phyloP scores from a whole-genome alignment of 1,139 yeast genomes.

The Geotrichum australiense region DNA sequence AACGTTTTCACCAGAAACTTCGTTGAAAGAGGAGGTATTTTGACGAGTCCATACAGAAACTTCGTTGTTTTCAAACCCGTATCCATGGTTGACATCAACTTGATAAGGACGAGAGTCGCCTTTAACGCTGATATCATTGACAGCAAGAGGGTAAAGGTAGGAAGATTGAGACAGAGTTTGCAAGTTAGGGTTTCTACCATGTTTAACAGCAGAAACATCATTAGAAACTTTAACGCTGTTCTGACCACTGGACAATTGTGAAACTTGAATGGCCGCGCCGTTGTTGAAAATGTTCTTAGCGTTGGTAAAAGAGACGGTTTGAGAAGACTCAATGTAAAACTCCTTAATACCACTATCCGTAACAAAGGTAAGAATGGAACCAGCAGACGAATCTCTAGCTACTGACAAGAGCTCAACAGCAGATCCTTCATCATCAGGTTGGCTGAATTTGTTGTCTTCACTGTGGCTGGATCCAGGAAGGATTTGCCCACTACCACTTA shows the following conservation, averaged over 20 bases:
- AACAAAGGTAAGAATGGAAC: slow-evolving; percentile 17
- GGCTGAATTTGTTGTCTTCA: slow-evolving; percentile 11
- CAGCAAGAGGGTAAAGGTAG: slow-evolving; percentile 17
- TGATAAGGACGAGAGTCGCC: slow-evolving; percentile 8
- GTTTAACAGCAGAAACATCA: slow-evolving; percentile 10
- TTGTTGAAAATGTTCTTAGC: slow-evolving; percentile 15
- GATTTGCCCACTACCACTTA: slow-evolving; percentile 27
- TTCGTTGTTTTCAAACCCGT: slow-evolving; percentile 11
- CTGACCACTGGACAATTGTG: slow-evolving; percentile 17
- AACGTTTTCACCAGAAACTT: slow-evolving; percentile 4
- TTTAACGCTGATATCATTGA: slow-evolving; percentile 9
- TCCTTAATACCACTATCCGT: slow-evolving; percentile 8
- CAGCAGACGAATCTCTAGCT: slow-evolving; percentile 12
- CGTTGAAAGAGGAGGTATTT: slow-evolving; percentile 12
- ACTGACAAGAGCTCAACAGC: slow-evolving; percentile 15
- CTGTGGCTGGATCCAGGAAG: slow-evolving; percentile 12
- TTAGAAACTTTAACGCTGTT: slow-evolving; percentile 12
- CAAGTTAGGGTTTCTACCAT: slow-evolving; percentile 7
- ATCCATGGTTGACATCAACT: slow-evolving; percentile 16
- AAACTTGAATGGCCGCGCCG: slow-evolving; percentile 11
- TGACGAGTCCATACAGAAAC: slow-evolving; percentile 17
- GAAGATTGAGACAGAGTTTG: slow-evolving; percentile 15
- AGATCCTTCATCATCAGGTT: slow-evolving; percentile 6
- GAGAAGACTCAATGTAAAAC: slow-evolving; percentile 15
- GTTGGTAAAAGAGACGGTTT: slow-evolving; percentile 16